Base-by-base conservation (phyloP, 2,329 filamentous ascomycete genomes). In the Sarocladiaceae sp. region DNA sequence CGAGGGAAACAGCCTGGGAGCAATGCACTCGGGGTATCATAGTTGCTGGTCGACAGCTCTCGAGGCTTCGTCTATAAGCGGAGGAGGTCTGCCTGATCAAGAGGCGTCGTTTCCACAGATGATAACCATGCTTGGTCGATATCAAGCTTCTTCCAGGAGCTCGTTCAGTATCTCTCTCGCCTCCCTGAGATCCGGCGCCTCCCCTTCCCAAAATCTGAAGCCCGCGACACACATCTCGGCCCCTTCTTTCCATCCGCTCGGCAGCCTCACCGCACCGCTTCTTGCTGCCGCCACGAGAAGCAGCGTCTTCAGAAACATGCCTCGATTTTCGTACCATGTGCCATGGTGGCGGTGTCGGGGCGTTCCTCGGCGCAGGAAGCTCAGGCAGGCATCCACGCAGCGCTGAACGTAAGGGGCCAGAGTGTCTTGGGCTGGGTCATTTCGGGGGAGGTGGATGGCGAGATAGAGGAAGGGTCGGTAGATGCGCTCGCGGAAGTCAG, bases 401-500 rank as follows among this genome's bases (percentile, higher is more conserved):
- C 12, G 33, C 13, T 7, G 18, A 6, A 35, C 33, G 16, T 35
- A 18, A 6, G 33, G 11, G 16, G 16, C 10, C 15, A 35, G 33
- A 13, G 18, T 20, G 9, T 35, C 16, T 6, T 35, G 33, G 12
- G 33, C 33, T 13, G 33, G 33, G 15, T 35, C 33, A 19, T 35
- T 19, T 6, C 15, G 33, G 7, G 16, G 33, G 11, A 19, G 16
- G 16, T 43, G 27, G 18, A 43, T 43, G 18, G 31, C 31, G 7
- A 32, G 19, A 27, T 43, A 33, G n/a, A 43, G 41, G 23, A 33
- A 43, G 7, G 27, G 41, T n/a, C 41, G 41, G 20, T 32, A 23
- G 23, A 43, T 43, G n/a, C 41, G 31, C 20, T 43, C 41, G 41
- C 26, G 41, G 41, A 18, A 33, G 26, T 33, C 31, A 2, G 20